A percentile compares a stretch with the other conserved stretches of the same genome.
Conservation (phyloP, 1,139 yeast genomes). For the Zhuliangozyma parablackwelliae region DNA sequence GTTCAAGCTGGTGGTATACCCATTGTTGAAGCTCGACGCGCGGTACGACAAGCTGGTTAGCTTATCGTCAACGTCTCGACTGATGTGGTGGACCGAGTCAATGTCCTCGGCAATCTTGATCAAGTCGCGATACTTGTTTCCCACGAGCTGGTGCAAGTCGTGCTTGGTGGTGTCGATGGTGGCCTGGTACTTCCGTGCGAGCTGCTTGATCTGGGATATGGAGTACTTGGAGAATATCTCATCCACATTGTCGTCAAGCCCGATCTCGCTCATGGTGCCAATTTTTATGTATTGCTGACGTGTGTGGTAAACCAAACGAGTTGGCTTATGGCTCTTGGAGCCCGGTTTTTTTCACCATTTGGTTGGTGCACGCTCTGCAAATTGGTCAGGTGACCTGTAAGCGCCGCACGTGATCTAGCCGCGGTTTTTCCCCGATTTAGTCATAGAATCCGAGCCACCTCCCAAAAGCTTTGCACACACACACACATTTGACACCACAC, state of each 20-base stretch:
- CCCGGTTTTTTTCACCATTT: too few relatives aligned
- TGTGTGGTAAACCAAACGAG: too few relatives aligned
- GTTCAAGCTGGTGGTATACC: conserved; percentile 18
- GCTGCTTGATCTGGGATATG: conserved; percentile 31
- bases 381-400: too few relatives aligned
- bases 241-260: conserved; percentile 17
- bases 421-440: too few relatives aligned
- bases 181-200: conserved; percentile 25
- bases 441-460: too few relatives aligned
- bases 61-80: conserved; percentile 24
- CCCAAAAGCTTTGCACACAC: too few relatives aligned
- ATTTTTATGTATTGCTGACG: too few relatives aligned
- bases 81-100: conserved; percentile 45
- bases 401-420: too few relatives aligned
- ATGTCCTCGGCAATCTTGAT: conserved; percentile 68
- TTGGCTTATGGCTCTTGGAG: too few relatives aligned
- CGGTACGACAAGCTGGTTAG: conserved; percentile 33
- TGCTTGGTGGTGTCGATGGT: conserved; percentile 17
- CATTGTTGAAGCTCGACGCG: conserved; percentile 25
- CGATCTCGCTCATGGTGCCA: too few relatives aligned
- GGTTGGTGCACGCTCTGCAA: too few relatives aligned
- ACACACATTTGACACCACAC: too few relatives aligned
- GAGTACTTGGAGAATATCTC: conserved; percentile 32
- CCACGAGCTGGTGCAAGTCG: conserved; percentile 57
- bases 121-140: conserved; percentile 62